Evolutionary conservation across 768 basidiomycete genomes (phyloP), one percentile per base, ranked within the genome.

Genomic region (Trametes villosa): DNA sequence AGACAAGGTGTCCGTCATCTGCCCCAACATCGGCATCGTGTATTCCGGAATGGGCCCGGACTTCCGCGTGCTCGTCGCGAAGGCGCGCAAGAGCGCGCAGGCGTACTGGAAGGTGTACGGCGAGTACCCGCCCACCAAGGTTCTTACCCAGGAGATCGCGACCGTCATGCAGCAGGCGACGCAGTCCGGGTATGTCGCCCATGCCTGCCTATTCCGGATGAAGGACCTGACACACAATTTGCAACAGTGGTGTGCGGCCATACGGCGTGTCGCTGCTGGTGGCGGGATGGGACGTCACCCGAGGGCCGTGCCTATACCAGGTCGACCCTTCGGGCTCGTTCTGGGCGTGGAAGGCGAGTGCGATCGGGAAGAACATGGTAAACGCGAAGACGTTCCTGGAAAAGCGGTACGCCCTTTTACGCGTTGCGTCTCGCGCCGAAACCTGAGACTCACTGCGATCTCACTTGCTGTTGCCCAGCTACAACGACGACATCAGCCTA

Each of bases 331-430:
- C 95, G 36, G 97, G 97, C 55, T 94, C 94, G 31, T 99, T 93
- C 78, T 99, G 97, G 97, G 96, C 97, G 30, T 99, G 97, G 97
- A 99, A 99, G 74, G 97, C 97, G 9, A 96, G 94, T 72, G 97
- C 97, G 12, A 99, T 98, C 68, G 97, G 97, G 40, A 99, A 99
- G 80, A 98, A 98, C 77, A 98, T 98, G 94, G 87, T 95, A 46
- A 99, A 99, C 69, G 97, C 96, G 34, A 99, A 99, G 78, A 99
- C 97, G 9, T 99, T 99, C 78, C 76, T 99, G 66, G 97, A 99
- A 77, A 99, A 99, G 77, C 87, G 97, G 94, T 95, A 67, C 70
- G 87, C 76, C n/a, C 65, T 62, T 57, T 48, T 53, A 13, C 62
- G 46, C 53, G 49, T 53, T 64, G 67, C 54, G 49, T 59, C 59